Percentiles rank a stretch among this genome's conserved stretches.
phyloP scores from a whole-genome alignment of 2,329 filamentous ascomycete genomes.

The Chrysoporthe deuterocubensis region DNA sequence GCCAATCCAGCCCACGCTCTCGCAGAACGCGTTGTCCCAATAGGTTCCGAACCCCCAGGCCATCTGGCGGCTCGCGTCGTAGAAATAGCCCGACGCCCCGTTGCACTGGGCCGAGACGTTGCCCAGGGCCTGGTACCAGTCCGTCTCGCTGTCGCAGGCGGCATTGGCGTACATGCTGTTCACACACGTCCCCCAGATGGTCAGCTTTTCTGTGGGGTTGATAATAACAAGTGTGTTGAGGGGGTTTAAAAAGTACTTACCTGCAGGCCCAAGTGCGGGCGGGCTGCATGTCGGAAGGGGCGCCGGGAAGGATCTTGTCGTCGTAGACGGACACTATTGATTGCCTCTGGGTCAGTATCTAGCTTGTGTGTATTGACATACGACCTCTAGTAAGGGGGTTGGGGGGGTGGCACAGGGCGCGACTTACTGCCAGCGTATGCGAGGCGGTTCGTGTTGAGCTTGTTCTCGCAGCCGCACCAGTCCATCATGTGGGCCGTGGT shows the following conservation, averaged over 20 bases:
- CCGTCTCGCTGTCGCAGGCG: neutral
- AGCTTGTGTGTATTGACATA: no score
- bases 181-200: no score
- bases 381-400: no score
- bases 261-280: neutral
- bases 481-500: no score
- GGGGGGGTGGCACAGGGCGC: no score
- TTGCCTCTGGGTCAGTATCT: no score
- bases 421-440: no score
- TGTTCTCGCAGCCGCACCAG: no score
- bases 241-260: neutral
- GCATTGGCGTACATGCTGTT: no score
- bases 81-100: neutral
- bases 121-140: slow-evolving; percentile 15
- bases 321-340: slow-evolving; percentile 3
- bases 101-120: slow-evolving; percentile 11
- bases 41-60: slow-evolving; percentile 4
- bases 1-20: neutral
- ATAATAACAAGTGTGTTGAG: neutral
- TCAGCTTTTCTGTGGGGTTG: neutral
- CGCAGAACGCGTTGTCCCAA: neutral
- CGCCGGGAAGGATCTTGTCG: neutral
- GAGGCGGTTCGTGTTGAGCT: no score
- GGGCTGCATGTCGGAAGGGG: neutral
- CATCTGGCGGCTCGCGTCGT: slow-evolving; percentile 10